Evolutionary conservation across 208 protist genomes (phyloP).

Genomic region (Borovskyia barvae): DNA sequence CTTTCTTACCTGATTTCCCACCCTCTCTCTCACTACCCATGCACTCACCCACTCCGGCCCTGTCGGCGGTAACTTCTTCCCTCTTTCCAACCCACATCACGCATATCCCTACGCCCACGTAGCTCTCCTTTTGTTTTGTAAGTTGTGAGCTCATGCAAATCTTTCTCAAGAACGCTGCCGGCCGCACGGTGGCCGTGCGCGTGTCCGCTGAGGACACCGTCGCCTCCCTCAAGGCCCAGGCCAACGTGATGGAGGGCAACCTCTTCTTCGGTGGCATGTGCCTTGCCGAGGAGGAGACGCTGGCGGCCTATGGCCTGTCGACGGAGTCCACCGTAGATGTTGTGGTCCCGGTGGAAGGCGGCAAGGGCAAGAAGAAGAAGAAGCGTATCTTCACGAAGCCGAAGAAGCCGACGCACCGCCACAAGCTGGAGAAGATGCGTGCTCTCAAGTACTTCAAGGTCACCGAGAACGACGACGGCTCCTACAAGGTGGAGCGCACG

Average conservation of each 20-base stretch:
- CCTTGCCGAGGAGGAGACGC: conserved; percentile 74
- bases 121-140: no score
- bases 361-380: conserved; percentile 99
- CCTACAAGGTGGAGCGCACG: conserved; percentile 95
- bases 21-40: not conserved
- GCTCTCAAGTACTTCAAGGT: conserved; percentile 99
- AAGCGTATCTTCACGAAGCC: conserved; percentile 99
- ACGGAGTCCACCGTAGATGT: conserved; percentile 89
- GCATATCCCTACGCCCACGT: no score
- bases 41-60: no score
- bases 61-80: no score
- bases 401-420: conserved; percentile 98
- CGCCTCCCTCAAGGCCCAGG: conserved; percentile 73
- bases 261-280: conserved; percentile 90
- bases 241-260: conserved; percentile 66
- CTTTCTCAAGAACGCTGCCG: conserved; percentile 91
- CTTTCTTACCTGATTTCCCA: not conserved
- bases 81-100: no score
- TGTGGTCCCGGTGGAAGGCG: conserved; percentile 87
- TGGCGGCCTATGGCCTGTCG: conserved; percentile 73
- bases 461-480: conserved; percentile 95
- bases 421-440: conserved; percentile 99
- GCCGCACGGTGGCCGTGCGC: conserved; percentile 89
- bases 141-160: conserved; percentile 90
- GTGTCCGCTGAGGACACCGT: conserved; percentile 85